A percentile compares a stretch with the other conserved stretches of the same genome.
Evolutionary conservation across 192 early-diverging fungal species (phyloP).

Genomic region (Entomortierella beljakovae): DNA sequence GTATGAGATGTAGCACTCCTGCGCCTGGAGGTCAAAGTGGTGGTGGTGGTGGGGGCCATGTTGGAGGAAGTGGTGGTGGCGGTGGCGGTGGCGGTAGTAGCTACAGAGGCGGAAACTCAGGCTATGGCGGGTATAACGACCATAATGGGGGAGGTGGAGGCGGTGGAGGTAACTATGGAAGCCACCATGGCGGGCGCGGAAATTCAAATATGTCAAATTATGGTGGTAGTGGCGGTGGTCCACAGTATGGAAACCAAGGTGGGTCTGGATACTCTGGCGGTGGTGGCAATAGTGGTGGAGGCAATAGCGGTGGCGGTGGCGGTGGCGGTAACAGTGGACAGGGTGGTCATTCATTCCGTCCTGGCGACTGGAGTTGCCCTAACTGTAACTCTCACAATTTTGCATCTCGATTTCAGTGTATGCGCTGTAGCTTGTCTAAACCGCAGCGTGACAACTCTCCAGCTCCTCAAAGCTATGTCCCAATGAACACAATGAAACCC

Average conservation of each 20-base stretch:
- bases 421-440: constrained; percentile 64
- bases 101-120: constrained; percentile 21
- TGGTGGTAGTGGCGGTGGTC: constrained; percentile 23
- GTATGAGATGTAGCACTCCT: constrained; percentile 69
- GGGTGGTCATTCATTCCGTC: constrained; percentile 59
- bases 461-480: constrained; percentile 13
- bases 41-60: constrained; percentile 22
- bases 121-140: constrained; percentile 36
- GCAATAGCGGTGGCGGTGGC: no score
- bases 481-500: constrained; percentile 44
- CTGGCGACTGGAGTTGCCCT: constrained; percentile 78
- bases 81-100: neutral
- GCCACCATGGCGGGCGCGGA: constrained; percentile 28
- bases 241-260: constrained; percentile 29
- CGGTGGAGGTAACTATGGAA: constrained; percentile 24
- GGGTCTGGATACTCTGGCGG: constrained; percentile 16
- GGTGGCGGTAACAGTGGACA: constrained; percentile 34
- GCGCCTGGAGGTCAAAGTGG: constrained; percentile 17
- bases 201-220: constrained; percentile 1
- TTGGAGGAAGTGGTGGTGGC: constrained; percentile 26
- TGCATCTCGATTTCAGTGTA: constrained; percentile 72
- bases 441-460: constrained; percentile 50
- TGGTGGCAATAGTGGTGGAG: constrained; percentile 28
- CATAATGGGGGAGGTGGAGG: constrained; percentile 25
- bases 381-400: constrained; percentile 77